Evolutionary conservation across 129 eudicot genomes (phyloP), one percentile per base, ranked within the genome.

Genomic region (Chrysanthemum seticuspe): DNA sequence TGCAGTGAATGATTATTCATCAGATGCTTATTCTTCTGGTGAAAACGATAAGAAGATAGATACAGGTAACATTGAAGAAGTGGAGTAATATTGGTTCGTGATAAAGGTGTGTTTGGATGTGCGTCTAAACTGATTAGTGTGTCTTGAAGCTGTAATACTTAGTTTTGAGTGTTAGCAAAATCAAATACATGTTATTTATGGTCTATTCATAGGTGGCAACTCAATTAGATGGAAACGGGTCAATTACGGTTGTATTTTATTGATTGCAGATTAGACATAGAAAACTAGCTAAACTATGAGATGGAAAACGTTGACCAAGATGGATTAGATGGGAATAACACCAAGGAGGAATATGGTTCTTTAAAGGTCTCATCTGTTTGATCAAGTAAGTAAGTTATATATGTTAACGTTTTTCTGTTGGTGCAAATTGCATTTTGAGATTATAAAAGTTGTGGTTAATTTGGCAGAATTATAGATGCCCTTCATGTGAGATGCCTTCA

Each of bases 61-160:
- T 68, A 84, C 88, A 27, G 89, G 95, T 70, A 88, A 90, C 74
- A 88, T 94, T 51, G 97, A 90, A 80, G 96, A 94, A 88, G 98
- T 97, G 1, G 98, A 94, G 66, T 44, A 52, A 27, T 54, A 2
- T 25, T 4, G 45, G 49, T 27, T 29, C 11, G 18, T 67, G 11
- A 19, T 66, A 1, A 16, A 6, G 55, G 54, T 6, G n/a, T 18
- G n/a, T 59, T 59, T 23, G 14, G 40, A 19, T 59, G 65, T 16
- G 15, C 16, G 5, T 59, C 63, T 11, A 23, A 23, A 1, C 34
- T 59, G 40, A 59, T 12, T 23, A 59, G 5, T 23, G 40, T 8
- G 40, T 11, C 13, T 23, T 59, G 14, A 23, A 25, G 47, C 5
- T 13, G 14, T 12, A 15, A 18, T 56, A 13, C 19, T 11, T 25